These are phyloP conservation scores for Fusarium mundagurra DNA, from an alignment of 2,329 filamentous ascomycete genomes.

Conservation along the genomic window DNA sequence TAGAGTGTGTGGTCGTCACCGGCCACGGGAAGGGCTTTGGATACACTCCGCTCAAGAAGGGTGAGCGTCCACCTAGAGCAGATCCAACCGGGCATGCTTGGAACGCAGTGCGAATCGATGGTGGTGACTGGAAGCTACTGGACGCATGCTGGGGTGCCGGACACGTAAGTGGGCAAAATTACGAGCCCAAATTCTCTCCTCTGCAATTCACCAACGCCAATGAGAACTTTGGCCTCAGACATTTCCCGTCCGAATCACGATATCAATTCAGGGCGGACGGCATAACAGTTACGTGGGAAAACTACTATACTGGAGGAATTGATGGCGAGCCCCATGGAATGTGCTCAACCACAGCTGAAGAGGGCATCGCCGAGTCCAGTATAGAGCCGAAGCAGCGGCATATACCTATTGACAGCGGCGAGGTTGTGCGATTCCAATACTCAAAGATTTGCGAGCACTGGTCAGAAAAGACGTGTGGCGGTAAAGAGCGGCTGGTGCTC, in stretches of 20 bases:
- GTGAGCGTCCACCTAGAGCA: conserved; percentile 71
- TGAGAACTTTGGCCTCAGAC: conserved; percentile 80
- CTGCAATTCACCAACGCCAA: conserved; percentile 71
- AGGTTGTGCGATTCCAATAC: conserved; percentile 80
- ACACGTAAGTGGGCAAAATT: conserved; percentile 62
- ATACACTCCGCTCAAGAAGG: conserved; percentile 69
- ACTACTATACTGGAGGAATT: conserved; percentile 76
- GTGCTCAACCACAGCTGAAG: conserved; percentile 56
- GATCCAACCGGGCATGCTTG: conserved; percentile 80
- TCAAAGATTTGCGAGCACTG: conserved; percentile 84
- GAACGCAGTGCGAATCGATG: conserved; percentile 91
- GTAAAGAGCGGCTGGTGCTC: conserved; percentile 74
- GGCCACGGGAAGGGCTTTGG: conserved; percentile 92
- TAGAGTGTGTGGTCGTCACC: conserved; percentile 78
- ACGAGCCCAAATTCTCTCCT: conserved; percentile 75
- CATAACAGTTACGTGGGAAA: conserved; percentile 76
- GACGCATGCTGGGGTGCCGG: conserved; percentile 96
- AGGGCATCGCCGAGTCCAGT: conserved; percentile 65
- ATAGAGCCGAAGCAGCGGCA: conserved; percentile 64
- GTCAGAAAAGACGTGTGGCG: conserved; percentile 76
- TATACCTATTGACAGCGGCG: conserved; percentile 67
- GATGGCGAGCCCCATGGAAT: conserved; percentile 59
- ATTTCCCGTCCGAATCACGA: conserved; percentile 76
- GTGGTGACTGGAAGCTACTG: conserved; percentile 88
- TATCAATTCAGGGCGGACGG: conserved; percentile 83